Base-by-base conservation (phyloP, 2,329 filamentous ascomycete genomes). In the Aspergillus sp. region DNA sequence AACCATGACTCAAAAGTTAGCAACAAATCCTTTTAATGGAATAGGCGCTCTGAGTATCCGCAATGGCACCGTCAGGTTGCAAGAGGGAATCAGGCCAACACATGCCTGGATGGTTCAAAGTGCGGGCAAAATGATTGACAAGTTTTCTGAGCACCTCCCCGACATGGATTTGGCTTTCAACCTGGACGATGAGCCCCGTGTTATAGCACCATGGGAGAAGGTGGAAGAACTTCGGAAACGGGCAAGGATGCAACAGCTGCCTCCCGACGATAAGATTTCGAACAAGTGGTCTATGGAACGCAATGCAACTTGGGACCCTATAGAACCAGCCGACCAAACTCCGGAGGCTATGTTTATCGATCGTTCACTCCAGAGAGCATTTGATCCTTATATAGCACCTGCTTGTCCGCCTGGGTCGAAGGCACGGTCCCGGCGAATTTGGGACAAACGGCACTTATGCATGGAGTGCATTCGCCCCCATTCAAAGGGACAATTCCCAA, bases 401-500 rank as follows among this genome's bases (percentile, higher is more conserved):
- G 81, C 85, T 14, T 95, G 90, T 65, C 81, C 87, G 0, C 81
- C 84, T 2, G 78, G 79, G 0, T 90, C 90, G 1, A 81, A 79
- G 12, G 83, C 83, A 3, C 82, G 87, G 25, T 81, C 78, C 14
- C 80, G 81, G 8, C 80, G 84, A 12, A 79, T 85, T 58, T 90
- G 87, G 86, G 83, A 90, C 62, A 81, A 83, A 23, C 81, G 81
- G 55, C 79, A 82, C 37, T 81, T 91, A 51, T 93, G 90, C 70
- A 76, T 82, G 0, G 76, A 78, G 2, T 93, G 90, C 70, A 77
- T 81, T 2, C 75, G 77, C 6, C 82, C 83, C 0, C 89, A 93
- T 66, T 89, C 89, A 0, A 76, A 84, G 17, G 87, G 84, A 2
- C 85, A 86, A 21, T 89, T 90, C 65, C 75, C 91, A 6, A 77